Conservation (phyloP, 768 basidiomycete species). For the Xerocomellus intermedius region DNA sequence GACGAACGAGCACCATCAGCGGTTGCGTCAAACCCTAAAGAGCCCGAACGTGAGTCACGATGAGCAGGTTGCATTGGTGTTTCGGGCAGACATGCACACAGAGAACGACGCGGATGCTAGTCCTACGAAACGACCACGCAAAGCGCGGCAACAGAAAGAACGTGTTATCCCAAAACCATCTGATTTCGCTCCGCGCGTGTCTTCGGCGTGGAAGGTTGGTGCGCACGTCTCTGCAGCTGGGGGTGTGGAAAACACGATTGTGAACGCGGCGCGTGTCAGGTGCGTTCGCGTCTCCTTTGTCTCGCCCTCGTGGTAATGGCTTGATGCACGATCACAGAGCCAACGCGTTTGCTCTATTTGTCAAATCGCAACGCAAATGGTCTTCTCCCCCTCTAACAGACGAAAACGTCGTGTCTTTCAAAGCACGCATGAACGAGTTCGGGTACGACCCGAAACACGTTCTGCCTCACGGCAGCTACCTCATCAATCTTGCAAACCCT, state of each 20-base stretch:
- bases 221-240: slow-evolving; percentile 83
- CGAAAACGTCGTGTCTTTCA: slow-evolving; percentile 56
- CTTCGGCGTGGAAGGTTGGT: slow-evolving; percentile 65
- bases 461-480: slow-evolving; percentile 82
- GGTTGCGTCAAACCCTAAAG: no score
- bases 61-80: neutral
- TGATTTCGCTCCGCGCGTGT: slow-evolving; percentile 30
- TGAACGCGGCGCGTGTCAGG: slow-evolving; percentile 73
- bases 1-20: neutral
- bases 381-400: slow-evolving; percentile 55
- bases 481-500: slow-evolving; percentile 82
- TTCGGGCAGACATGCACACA: neutral
- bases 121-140: slow-evolving; percentile 4
- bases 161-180: slow-evolving; percentile 16
- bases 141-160: slow-evolving; percentile 9
- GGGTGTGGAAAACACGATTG: slow-evolving; percentile 70
- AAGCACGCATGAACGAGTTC: slow-evolving; percentile 54
- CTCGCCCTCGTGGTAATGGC: neutral
- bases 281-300: slow-evolving; percentile 26
- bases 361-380: slow-evolving; percentile 88
- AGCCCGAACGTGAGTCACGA: slow-evolving; percentile 9
- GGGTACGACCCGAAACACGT: slow-evolving; percentile 63
- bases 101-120: neutral
- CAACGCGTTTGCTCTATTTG: slow-evolving; percentile 80
- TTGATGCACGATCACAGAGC: slow-evolving; percentile 45